phyloP scores from a whole-genome alignment of 2,329 filamentous ascomycete species.

The Beauveria scarabaeidicola region DNA sequence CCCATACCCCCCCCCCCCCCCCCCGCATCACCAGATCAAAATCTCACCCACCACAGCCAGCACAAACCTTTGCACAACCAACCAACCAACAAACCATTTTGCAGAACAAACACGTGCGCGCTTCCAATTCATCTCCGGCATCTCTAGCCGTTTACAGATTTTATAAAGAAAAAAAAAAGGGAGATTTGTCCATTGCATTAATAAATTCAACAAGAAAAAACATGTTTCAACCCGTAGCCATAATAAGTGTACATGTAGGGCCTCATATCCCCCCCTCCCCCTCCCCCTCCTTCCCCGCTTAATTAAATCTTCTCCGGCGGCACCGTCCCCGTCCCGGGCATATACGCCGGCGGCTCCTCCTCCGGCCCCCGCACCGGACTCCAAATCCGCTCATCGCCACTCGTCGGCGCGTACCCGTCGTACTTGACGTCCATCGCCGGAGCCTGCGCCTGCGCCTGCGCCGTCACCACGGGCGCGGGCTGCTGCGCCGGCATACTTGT shows the following conservation, averaged over 20 bases:
- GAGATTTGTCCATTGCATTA: background rate
- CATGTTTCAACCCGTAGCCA: background rate
- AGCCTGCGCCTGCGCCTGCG: background rate
- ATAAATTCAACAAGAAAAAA: background rate
- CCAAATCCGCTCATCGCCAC: background rate
- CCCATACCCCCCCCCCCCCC: too few relatives aligned
- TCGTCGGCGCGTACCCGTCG: background rate
- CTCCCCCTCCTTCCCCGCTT: background rate
- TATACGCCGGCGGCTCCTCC: constrained; percentile 1
- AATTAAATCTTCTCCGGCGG: constrained; percentile 2
- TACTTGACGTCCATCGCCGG: background rate
- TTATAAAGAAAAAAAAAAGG: background rate
- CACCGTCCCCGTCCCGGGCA: background rate
- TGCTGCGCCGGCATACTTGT: background rate
- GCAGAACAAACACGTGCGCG: too few relatives aligned
- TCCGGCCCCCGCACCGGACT: background rate
- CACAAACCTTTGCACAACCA: too few relatives aligned
- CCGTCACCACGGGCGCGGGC: background rate
- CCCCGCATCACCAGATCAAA: too few relatives aligned
- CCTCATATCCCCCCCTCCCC: background rate
- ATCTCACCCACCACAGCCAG: too few relatives aligned
- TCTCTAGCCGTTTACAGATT: too few relatives aligned
- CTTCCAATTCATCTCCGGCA: too few relatives aligned
- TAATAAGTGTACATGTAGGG: background rate
- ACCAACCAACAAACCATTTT: too few relatives aligned